Conservation (phyloP, 139 green algal species). For the Microglena sp. region DNA sequence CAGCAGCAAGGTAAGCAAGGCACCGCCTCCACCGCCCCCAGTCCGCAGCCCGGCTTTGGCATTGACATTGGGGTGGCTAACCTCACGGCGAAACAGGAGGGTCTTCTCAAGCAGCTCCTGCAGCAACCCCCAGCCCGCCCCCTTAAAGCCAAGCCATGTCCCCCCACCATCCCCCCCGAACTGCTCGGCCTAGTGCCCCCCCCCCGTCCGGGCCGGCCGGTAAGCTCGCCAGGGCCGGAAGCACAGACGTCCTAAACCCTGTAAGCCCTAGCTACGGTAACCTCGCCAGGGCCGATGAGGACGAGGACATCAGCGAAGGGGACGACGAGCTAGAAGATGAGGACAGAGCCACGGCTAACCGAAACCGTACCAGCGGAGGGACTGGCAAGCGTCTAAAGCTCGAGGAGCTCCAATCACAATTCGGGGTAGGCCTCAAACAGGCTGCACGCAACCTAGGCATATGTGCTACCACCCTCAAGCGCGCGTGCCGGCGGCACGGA, state of each 20-base stretch:
- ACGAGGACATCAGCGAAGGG: conserved; percentile 11
- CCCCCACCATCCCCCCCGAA: too few relatives aligned
- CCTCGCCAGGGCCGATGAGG: not conserved
- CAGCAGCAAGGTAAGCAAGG: too few relatives aligned
- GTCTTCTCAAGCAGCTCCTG: not conserved
- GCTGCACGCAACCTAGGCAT: conserved; percentile 72
- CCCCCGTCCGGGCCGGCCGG: not conserved
- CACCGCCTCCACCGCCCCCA: too few relatives aligned
- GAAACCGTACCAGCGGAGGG: conserved; percentile 28
- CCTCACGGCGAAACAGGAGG: too few relatives aligned
- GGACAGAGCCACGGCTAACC: not conserved
- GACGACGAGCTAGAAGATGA: conserved; percentile 16
- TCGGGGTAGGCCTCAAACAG: conserved; percentile 76
- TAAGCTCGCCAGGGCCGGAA: not conserved
- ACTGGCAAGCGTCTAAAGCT: conserved; percentile 42
- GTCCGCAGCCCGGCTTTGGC: too few relatives aligned
- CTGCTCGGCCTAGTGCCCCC: too few relatives aligned
- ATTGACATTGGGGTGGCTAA: too few relatives aligned
- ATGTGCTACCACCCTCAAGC: conserved; percentile 84
- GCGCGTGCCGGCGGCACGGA: conserved; percentile 68
- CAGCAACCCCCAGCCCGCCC: conserved; percentile 1
- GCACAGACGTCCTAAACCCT: not conserved
- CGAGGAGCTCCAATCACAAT: conserved; percentile 71
- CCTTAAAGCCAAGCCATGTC: conserved; percentile 8
- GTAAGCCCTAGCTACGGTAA: not conserved